Evolutionary conservation across 805 yeast species (phyloP).

Genomic region (Pichia deserticola): DNA sequence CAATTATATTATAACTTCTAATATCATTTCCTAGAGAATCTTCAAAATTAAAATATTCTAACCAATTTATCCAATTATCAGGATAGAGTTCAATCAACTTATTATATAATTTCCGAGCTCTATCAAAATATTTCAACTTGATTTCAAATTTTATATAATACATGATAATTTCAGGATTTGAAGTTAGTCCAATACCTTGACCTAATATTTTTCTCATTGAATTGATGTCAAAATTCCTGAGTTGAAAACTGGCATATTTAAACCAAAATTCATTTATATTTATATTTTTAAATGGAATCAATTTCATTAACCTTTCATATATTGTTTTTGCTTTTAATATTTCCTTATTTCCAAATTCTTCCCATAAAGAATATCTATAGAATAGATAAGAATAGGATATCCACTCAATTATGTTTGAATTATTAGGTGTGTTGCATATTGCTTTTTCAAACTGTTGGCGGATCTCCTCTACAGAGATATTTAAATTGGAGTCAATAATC

Average conservation of each 20-base stretch:
- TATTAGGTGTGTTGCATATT: slow-evolving; percentile 33
- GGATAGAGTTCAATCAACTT: slow-evolving; percentile 51
- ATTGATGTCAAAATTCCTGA: slow-evolving; percentile 47
- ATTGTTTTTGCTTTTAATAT: slow-evolving; percentile 38
- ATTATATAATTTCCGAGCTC: slow-evolving; percentile 68
- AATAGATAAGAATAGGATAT: slow-evolving; percentile 61
- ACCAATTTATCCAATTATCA: slow-evolving; percentile 40
- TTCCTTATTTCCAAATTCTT: slow-evolving; percentile 43
- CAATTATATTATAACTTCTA: slow-evolving; percentile 57
- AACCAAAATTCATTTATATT: slow-evolving; percentile 75
- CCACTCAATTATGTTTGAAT: slow-evolving; percentile 40
- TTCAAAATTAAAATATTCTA: slow-evolving; percentile 64
- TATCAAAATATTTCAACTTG: slow-evolving; percentile 66
- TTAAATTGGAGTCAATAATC: slow-evolving; percentile 29
- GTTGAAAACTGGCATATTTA: slow-evolving; percentile 59
- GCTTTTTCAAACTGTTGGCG: slow-evolving; percentile 40
- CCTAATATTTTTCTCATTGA: slow-evolving; percentile 68
- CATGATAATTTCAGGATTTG: slow-evolving; percentile 50
- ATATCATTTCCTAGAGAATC: slow-evolving; percentile 56
- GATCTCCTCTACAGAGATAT: slow-evolving; percentile 21
- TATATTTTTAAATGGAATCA: slow-evolving; percentile 52
- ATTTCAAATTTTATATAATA: slow-evolving; percentile 65
- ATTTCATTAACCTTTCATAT: slow-evolving; percentile 42
- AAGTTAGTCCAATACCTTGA: slow-evolving; percentile 58
- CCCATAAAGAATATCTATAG: slow-evolving; percentile 56